phyloP scores from a whole-genome alignment of 345 rosid genomes.

The Acer campestre region DNA sequence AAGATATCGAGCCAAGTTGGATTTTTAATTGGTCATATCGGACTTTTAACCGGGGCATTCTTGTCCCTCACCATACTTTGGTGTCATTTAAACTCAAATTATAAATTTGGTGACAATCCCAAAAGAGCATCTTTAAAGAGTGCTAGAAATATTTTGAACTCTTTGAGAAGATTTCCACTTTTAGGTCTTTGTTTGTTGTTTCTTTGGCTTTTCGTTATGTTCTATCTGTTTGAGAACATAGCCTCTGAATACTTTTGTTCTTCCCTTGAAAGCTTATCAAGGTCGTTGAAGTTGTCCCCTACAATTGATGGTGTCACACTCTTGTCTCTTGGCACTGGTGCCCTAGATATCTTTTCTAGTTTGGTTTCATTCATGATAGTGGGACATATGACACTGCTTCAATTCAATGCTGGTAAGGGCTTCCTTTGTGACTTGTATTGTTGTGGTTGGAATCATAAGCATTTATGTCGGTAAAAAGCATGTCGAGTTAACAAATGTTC shows the following conservation, averaged over 20 bases:
- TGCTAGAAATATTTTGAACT: too few species aligned
- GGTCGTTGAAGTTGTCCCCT: constrained; percentile 70
- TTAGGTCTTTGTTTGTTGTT: constrained; percentile 55
- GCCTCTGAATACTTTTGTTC: constrained; percentile 90
- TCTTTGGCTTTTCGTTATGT: constrained; percentile 73
- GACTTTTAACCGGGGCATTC: too few species aligned
- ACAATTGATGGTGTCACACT: constrained; percentile 89
- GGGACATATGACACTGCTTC: constrained; percentile 62
- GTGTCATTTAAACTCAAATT: too few species aligned
- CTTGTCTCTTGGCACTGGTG: constrained; percentile 91
- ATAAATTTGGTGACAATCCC: too few species aligned
- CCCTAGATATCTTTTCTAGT: constrained; percentile 82
- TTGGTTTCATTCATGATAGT: constrained; percentile 65
- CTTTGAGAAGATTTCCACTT: constrained; percentile 45
- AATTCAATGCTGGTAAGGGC: constrained; percentile 78
- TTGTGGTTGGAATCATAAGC: constrained; percentile 77
- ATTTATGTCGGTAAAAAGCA: constrained; percentile 38
- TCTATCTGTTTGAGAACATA: constrained; percentile 80
- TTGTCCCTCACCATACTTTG: too few species aligned
- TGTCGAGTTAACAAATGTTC: constrained; percentile 50
- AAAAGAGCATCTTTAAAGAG: too few species aligned
- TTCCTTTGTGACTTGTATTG: constrained; percentile 63
- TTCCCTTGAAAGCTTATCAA: constrained; percentile 71
- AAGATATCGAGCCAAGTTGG: too few species aligned
- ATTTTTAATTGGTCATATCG: too few species aligned